These are phyloP conservation scores for Xylaria sp. DNA, from an alignment of 2,329 filamentous ascomycete species.

Conservation along the genomic window DNA sequence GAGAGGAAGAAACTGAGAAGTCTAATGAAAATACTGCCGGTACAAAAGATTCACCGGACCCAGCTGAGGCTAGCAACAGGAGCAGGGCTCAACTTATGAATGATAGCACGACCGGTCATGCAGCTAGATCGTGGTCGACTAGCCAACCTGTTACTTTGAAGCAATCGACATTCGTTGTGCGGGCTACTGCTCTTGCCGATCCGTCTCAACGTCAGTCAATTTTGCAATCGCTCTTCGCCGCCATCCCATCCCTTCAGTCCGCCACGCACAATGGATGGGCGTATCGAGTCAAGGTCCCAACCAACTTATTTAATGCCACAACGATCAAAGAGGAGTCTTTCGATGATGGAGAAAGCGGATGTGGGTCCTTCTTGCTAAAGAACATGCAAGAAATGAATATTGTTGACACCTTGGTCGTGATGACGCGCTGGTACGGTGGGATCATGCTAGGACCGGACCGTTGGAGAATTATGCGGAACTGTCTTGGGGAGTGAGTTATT, in stretches of 20 bases:
- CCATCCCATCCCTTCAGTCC: constrained; percentile 61
- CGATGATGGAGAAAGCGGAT: constrained; percentile 71
- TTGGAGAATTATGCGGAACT: constrained; percentile 71
- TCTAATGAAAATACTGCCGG: constrained; percentile 24
- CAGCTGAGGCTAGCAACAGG: constrained; percentile 36
- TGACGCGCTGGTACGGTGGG: constrained; percentile 72
- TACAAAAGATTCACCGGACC: constrained; percentile 34
- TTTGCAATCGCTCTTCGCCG: constrained; percentile 60
- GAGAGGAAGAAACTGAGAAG: constrained; percentile 51
- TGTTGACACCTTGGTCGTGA: constrained; percentile 65
- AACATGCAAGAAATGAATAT: constrained; percentile 63
- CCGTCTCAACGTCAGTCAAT: constrained; percentile 55
- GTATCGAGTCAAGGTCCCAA: constrained; percentile 54
- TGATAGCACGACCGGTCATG: constrained; percentile 34
- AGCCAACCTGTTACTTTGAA: constrained; percentile 64
- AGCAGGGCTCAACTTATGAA: constrained; percentile 34
- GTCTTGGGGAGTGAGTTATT: constrained; percentile 57
- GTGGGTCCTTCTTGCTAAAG: constrained; percentile 66
- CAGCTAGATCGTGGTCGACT: constrained; percentile 58
- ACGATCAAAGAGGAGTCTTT: constrained; percentile 62
- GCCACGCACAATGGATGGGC: constrained; percentile 71
- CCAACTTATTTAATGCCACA: constrained; percentile 50
- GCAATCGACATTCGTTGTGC: constrained; percentile 68
- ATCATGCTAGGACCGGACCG: constrained; percentile 70
- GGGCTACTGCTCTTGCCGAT: constrained; percentile 57